Evolutionary conservation across 306 rosid species (phyloP), one percentile per base, ranked within the genome.

Genomic region (Adenanthera pavonina): DNA sequence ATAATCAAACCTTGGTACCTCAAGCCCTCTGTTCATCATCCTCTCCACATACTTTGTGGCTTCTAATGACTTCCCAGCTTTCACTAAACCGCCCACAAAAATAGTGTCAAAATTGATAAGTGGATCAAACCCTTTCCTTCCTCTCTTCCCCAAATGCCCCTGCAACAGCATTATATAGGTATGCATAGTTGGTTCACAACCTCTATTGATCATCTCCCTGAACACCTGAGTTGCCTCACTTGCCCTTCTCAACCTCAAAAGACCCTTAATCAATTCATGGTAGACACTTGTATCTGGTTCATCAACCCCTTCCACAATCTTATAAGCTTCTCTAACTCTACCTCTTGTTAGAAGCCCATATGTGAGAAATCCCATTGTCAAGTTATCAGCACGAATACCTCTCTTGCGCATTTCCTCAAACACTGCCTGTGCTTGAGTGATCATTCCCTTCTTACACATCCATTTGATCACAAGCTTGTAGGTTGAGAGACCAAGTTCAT

Each of bases 1-100:
- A 43, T 95, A 95, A 74, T 95, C 92, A 76, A 92, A 95, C 76
- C 93, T 95, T 11, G 95, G 98, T 14, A 95, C 95, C 86, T 95
- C 97, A 72, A 91, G 82, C 53, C 97, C 97, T 73, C 89, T 84
- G 52, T 88, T 75, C 82, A 84, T 78, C 56, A 81, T 53, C 87
- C 97, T 95, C 89, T 95, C 97, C 70, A 91, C 97, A 79, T 87
- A 95, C 91, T 95, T 92, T 5, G 85, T 83, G 44, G 95, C 94
- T 78, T 95, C 97, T 72, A 86, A 47, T 2, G 91, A 83, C 74
- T 70, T 84, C 3, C 91, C 87, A 0, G 66, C 89, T 79, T 85
- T 88, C 79, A 88, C 89, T 81, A 88, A 47, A 41, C 91, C 91
- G 36, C 98, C 98, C 78, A 94, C 96, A 77, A 94, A 94, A 73